Evolutionary conservation across 371 early-diverging fungal species (phyloP), one percentile per base, ranked within the genome.

Genomic region (Globomyces sp.): DNA sequence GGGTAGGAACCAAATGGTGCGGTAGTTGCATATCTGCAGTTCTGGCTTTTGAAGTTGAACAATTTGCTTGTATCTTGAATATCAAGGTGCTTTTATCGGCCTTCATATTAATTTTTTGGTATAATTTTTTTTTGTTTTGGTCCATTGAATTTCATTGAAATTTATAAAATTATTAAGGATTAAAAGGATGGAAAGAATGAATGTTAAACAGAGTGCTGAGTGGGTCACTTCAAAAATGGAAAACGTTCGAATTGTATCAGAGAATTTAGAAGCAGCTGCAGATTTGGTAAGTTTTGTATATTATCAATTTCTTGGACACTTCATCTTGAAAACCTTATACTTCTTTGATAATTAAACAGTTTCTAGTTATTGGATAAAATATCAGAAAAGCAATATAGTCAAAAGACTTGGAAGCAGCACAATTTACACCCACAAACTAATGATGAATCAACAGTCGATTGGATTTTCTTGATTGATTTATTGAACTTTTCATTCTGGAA

Each of bases 401-500:
- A 45, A 3, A 36, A 34, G 37, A 11, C 24, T n/a, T 67, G 68
- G 68, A 57, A 45, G 36, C 34, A 67, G 47, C 46, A 67, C 40
- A n/a, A 10, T 2, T 43, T 67, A 41, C 60, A 67, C 42, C 68
- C 68, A 34, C 51, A 67, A 44, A 4, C 50, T 8, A 10, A n/a
- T n/a, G 37, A 60, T 45, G 39, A 42, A 40, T 6, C 2, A 13
- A 8, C 62, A 13, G 1, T 48, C 8, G 50, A 60, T 36, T 61
- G 63, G 64, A 92, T 94, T 40, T 93, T 94, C 60, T 64, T 93
- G 13, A 85, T 92, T 0, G 95, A 94, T 70, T 71, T 87, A 8
- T 78, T 93, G 34, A 94, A 94, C 75, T 94, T 93, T 73, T 93
- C 92, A n/a, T 94, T 94, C 68, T 94, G 92, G 92, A 81, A 87